Conservation (phyloP, 768 basidiomycete species). For the Russula earlei region DNA sequence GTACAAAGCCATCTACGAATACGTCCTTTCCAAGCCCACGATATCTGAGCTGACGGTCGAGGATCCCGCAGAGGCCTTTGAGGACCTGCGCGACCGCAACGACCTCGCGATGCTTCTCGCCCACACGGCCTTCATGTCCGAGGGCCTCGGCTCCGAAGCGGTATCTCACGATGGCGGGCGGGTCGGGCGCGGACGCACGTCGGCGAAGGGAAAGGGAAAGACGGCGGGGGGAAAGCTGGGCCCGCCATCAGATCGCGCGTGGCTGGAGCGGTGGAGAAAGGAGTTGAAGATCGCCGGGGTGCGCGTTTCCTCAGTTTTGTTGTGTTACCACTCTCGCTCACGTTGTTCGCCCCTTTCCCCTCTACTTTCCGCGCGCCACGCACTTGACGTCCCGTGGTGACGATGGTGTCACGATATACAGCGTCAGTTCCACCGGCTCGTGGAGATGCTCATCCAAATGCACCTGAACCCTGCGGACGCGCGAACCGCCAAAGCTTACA, state of each 20-base stretch:
- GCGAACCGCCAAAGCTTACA: constrained; percentile 50
- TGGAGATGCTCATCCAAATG: constrained; percentile 83
- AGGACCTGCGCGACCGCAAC: constrained; percentile 88
- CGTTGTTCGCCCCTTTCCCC: background rate
- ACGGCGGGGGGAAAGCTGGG: constrained; percentile 50
- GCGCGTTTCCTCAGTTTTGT: background rate
- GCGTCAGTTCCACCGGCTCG: constrained; percentile 88
- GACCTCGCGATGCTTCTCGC: constrained; percentile 74
- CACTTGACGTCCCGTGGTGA: background rate
- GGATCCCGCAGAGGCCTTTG: constrained; percentile 96
- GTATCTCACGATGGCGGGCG: constrained; percentile 28
- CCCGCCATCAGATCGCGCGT: constrained; percentile 65
- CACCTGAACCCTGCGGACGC: constrained; percentile 56
- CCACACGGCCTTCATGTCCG: constrained; percentile 55
- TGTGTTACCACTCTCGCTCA: background rate
- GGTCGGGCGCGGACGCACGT: constrained; percentile 26
- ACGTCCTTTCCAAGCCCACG: constrained; percentile 51
- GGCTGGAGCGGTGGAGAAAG: constrained; percentile 72
- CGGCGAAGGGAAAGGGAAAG: constrained; percentile 38
- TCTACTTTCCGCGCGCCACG: background rate
- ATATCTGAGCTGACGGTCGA: constrained; percentile 94
- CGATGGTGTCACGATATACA: constrained; percentile 25
- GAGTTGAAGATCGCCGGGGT: constrained; percentile 89
- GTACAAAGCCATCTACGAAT: constrained; percentile 77
- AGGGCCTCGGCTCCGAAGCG: constrained; percentile 46